These are phyloP conservation scores for Hyaloperonospora arabidopsidis DNA, from an alignment of 352 stramenopile species.

Conservation along the genomic window DNA sequence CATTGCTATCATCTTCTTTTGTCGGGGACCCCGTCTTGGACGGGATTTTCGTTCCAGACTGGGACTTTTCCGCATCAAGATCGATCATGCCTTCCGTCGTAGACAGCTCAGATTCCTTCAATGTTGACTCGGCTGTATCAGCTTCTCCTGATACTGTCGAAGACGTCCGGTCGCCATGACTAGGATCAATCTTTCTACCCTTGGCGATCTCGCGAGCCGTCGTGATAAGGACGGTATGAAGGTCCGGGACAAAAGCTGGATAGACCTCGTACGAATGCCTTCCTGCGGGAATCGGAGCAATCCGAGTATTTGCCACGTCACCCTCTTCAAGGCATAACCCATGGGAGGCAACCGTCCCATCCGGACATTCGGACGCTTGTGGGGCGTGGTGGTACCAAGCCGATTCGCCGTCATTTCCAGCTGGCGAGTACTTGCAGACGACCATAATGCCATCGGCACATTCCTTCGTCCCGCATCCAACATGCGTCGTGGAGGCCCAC, in stretches of 20 bases:
- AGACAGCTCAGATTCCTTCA: too few species aligned
- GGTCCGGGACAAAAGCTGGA: constrained; percentile 39
- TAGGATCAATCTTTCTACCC: neutral
- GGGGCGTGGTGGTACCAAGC: constrained; percentile 57
- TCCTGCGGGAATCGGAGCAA: constrained; percentile 45
- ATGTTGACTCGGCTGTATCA: too few species aligned
- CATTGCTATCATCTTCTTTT: too few species aligned
- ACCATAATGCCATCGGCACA: constrained; percentile 38
- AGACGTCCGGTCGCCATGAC: too few species aligned
- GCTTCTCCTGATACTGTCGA: too few species aligned
- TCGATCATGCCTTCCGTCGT: too few species aligned
- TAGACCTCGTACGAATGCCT: constrained; percentile 56
- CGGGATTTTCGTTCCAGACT: too few species aligned
- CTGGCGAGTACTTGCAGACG: constrained; percentile 53
- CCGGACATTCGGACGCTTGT: constrained; percentile 39
- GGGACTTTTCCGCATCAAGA: too few species aligned
- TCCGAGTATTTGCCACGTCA: constrained; percentile 39
- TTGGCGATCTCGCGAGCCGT: constrained; percentile 24
- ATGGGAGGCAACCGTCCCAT: constrained; percentile 31
- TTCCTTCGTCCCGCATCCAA: constrained; percentile 48
- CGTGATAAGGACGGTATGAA: constrained; percentile 44
- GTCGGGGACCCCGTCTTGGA: too few species aligned
- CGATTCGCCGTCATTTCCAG: constrained; percentile 41
- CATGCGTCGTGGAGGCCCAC: constrained; percentile 49
- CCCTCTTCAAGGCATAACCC: constrained; percentile 49